Evolutionary conservation across 352 stramenopile genomes (phyloP).

Genomic region (Elongisporangium undulatum): DNA sequence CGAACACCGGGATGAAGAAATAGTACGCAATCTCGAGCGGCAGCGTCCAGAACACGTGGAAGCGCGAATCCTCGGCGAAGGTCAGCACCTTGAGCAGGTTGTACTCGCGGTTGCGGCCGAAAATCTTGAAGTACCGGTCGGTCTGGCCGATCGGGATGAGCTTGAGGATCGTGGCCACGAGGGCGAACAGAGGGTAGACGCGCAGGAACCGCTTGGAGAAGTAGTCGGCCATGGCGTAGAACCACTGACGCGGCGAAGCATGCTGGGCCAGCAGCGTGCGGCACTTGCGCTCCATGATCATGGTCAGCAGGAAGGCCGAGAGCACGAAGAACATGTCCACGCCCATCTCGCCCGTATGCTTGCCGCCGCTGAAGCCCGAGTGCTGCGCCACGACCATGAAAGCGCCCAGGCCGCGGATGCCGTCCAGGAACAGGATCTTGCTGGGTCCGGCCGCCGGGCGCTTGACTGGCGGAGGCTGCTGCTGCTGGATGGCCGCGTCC

Average conservation of each 20-base stretch:
- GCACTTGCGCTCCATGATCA: conserved; percentile 34
- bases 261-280: conserved; percentile 17
- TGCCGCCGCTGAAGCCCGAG: conserved; percentile 10
- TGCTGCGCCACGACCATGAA: conserved; percentile 26
- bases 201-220: conserved; percentile 33
- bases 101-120: conserved; percentile 18
- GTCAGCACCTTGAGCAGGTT: conserved; percentile 38
- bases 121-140: conserved; percentile 25
- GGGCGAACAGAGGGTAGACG: conserved; percentile 26
- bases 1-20: conserved; percentile 32
- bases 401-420: conserved; percentile 30
- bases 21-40: conserved; percentile 48
- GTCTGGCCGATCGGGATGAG: too few species aligned
- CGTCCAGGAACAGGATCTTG: conserved; percentile 38
- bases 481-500: too few species aligned
- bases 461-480: too few species aligned
- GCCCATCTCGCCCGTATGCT: conserved; percentile 6
- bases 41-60: conserved; percentile 50
- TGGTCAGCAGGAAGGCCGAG: conserved; percentile 36
- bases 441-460: neutral
- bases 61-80: conserved; percentile 17
- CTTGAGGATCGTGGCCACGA: too few species aligned
- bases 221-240: conserved; percentile 21
- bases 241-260: conserved; percentile 16
- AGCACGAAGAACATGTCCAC: conserved; percentile 41